Evolutionary conservation across 768 basidiomycete genomes (phyloP).

Genomic region (Rhodotorula sphaerocarpa): DNA sequence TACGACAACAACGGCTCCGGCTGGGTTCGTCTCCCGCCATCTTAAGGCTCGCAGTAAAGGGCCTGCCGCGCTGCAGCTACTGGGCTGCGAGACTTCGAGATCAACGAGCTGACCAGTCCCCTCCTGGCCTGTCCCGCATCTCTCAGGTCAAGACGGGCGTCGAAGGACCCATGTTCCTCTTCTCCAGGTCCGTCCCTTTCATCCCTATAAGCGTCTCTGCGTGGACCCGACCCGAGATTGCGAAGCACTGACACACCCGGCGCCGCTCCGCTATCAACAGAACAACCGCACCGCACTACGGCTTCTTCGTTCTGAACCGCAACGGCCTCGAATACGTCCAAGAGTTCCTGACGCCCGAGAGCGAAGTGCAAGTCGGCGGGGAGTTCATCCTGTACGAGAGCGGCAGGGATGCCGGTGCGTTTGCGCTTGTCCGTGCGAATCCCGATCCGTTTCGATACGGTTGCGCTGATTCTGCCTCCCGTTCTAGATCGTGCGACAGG

Average conservation of each 20-base stretch:
- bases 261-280: no score
- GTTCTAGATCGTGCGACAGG: constrained; percentile 34
- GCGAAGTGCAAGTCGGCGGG: constrained; percentile 27
- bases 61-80: not conserved
- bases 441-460: not conserved
- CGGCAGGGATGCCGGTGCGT: constrained; percentile 17
- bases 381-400: constrained; percentile 36
- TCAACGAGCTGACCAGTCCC: not conserved
- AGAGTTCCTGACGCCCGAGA: constrained; percentile 34
- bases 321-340: constrained; percentile 38
- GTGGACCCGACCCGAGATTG: no score
- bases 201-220: no score
- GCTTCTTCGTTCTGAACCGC: constrained; percentile 38
- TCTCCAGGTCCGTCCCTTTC: constrained; percentile 11
- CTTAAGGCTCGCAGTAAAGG: no score
- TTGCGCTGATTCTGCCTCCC: no score
- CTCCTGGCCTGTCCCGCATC: no score
- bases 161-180: constrained; percentile 39
- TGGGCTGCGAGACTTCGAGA: no score
- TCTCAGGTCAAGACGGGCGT: constrained; percentile 38
- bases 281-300: constrained; percentile 26
- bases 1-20: constrained; percentile 26
- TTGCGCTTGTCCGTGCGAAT: not conserved
- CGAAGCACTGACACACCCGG: no score
- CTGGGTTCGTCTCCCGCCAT: constrained; percentile 10